Evolutionary conservation across 257 asterid species (phyloP).

Genomic region (Solanum pennellii): DNA sequence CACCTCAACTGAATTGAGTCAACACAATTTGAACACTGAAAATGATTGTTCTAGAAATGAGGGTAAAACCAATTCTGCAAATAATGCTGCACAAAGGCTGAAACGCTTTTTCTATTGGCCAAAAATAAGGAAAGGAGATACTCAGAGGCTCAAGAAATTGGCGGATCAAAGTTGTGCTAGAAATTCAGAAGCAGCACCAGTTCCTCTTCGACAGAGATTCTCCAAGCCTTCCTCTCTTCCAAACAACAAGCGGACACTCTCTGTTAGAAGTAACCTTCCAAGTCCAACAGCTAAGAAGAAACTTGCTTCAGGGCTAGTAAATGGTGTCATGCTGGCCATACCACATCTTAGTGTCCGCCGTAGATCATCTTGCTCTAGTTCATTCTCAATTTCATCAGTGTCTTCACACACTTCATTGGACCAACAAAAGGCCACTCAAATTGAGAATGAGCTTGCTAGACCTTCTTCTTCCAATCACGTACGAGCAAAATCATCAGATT

Average conservation of each 20-base stretch:
- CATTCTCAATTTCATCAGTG: constrained; percentile 50
- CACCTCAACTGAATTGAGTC: constrained; percentile 33
- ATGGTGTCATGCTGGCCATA: constrained; percentile 60
- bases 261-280: constrained; percentile 48
- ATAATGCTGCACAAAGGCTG: constrained; percentile 31
- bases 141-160: constrained; percentile 23
- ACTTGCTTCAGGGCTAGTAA: constrained; percentile 52
- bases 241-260: constrained; percentile 61
- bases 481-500: neutral
- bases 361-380: constrained; percentile 67
- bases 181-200: constrained; percentile 27
- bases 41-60: constrained; percentile 7
- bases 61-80: constrained; percentile 20
- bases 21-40: constrained; percentile 13
- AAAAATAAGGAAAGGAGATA: constrained; percentile 14
- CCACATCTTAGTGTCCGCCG: constrained; percentile 25
- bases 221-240: constrained; percentile 38
- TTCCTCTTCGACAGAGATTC: constrained; percentile 67
- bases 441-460: constrained; percentile 32
- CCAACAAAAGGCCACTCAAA: constrained; percentile 23
- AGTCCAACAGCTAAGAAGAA: constrained; percentile 77
- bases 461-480: constrained; percentile 21
- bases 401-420: constrained; percentile 60
- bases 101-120: constrained; percentile 76
- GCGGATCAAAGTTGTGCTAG: constrained; percentile 6